Conservation (phyloP, 176 grass and related monocot species). For the Rhynchospora tenuis region DNA sequence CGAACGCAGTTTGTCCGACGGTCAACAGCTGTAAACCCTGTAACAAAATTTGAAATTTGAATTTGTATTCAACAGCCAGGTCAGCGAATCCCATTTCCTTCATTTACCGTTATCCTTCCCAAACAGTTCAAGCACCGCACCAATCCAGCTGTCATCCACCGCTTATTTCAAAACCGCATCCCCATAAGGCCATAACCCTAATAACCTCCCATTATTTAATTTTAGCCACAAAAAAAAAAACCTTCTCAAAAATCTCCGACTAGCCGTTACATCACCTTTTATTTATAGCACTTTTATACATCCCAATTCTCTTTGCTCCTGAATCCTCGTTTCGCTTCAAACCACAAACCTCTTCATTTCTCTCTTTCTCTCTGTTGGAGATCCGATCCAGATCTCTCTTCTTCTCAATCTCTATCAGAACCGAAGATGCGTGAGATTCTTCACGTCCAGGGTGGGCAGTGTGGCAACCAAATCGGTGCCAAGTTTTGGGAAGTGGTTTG, state of each 20-base stretch:
- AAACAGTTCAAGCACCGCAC: background rate
- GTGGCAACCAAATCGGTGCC: conserved; percentile 96
- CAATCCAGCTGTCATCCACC: background rate
- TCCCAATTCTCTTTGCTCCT: background rate
- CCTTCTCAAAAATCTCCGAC: background rate
- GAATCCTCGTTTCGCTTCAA: background rate
- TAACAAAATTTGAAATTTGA: conserved; percentile 28
- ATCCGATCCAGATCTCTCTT: background rate
- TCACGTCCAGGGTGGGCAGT: conserved; percentile 90
- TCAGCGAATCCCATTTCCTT: background rate
- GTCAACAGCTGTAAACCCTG: conserved; percentile 3
- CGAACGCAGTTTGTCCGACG: background rate
- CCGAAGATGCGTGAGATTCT: conserved; percentile 83
- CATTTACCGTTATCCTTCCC: background rate
- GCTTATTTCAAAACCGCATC: background rate
- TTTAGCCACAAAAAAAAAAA: background rate
- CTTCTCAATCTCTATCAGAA: background rate
- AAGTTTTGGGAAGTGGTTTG: conserved; percentile 95
- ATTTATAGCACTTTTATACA: conserved; percentile 4
- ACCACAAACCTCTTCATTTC: background rate
- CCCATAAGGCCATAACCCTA: background rate
- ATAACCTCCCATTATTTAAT: background rate
- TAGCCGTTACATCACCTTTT: conserved; percentile 1
- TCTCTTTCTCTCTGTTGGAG: background rate
- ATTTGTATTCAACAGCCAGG: background rate